Base-by-base conservation (phyloP, 495 filamentous ascomycete species). In the Xylaria flabelliformis region DNA sequence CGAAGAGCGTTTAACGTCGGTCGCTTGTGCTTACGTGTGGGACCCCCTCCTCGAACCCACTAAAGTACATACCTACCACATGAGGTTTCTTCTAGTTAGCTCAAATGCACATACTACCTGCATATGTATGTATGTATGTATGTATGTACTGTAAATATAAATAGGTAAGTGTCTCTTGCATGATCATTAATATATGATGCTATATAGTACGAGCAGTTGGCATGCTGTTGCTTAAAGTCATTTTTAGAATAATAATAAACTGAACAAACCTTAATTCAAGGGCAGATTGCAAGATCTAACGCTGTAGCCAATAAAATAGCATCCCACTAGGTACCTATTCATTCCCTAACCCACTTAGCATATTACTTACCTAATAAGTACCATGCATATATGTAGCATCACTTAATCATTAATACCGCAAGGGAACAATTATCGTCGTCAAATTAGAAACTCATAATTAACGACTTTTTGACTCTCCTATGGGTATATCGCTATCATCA, bases 401-500 rank as follows among this genome's bases (percentile, higher is more conserved):
- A 55, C 10, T 1, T 4, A 24, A 13, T 24, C 4, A 24, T n/a
- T 8, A 13, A 29, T 26, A 29, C 51, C 1, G 13, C 24, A 3
- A 6, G 13, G 12, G 7, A 1, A 24, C 50, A 24, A 53, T 13
- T 32, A 6, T 56, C 1, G 26, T 56, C 13, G 12, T 32, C 4
- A 56, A 56, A 56, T 32, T 56, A 4, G 12, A 19, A 48, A 13
- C 42, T 50, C 21, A 7, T 39, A 12, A 66, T 44, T 24, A 5
- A 39, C 15, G 50, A 69, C 39, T 61, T 72, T 72, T 72, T 69
- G 44, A 53, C 10, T 61, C 64, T 53, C 53, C 32, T 12, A 6
- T 67, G 66, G 70, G 64, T 72, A 67, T 72, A 67, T 72, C 66
- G 70, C 55, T 61, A 26, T 69, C 51, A 70, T 70, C 63, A 68